A percentile compares a stretch with the other conserved stretches of the same genome.
Evolutionary conservation across 2,329 filamentous ascomycete genomes (phyloP).

Genomic region (Penicillium sp.): DNA sequence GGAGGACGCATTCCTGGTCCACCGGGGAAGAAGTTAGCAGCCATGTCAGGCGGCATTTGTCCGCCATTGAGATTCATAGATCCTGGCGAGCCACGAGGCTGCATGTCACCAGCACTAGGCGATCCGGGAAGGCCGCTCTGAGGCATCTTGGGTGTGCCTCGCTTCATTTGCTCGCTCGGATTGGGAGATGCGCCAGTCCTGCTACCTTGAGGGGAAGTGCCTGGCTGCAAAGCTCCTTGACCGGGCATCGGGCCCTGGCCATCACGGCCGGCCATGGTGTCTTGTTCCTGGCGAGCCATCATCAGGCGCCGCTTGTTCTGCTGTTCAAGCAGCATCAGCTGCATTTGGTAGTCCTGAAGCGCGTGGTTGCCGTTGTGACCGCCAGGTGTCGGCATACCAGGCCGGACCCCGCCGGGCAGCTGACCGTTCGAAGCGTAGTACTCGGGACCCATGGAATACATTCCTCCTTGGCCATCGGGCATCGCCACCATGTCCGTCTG

Average conservation of each 20-base stretch:
- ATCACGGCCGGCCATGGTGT: conserved; percentile 56
- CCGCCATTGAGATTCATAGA: conserved; percentile 55
- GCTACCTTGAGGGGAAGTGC: conserved; percentile 58
- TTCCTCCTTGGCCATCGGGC: conserved; percentile 55
- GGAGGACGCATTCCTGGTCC: conserved; percentile 57
- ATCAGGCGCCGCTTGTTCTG: conserved; percentile 67
- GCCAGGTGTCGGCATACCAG: conserved; percentile 41
- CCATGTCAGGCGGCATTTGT: conserved; percentile 51
- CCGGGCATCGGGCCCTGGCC: conserved; percentile 48
- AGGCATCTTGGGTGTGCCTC: conserved; percentile 60
- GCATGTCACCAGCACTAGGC: conserved; percentile 59
- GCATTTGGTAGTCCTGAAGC: conserved; percentile 68
- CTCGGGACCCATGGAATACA: conserved; percentile 43
- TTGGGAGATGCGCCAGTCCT: conserved; percentile 60
- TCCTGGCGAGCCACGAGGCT: conserved; percentile 59
- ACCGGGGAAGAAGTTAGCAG: conserved; percentile 41
- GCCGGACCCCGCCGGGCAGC: conserved; percentile 46
- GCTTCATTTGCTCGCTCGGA: conserved; percentile 61
- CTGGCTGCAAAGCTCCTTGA: conserved; percentile 48
- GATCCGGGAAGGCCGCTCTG: conserved; percentile 57
- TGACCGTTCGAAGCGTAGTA: conserved; percentile 61
- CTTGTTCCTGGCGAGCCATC: conserved; percentile 66
- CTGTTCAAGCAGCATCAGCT: conserved; percentile 66
- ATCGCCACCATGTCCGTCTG: conserved; percentile 83
- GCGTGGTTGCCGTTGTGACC: conserved; percentile 56